Percentiles rank a stretch among this genome's conserved stretches.
phyloP scores from a whole-genome alignment of 495 filamentous ascomycete genomes.

The Aspergillus wentii region DNA sequence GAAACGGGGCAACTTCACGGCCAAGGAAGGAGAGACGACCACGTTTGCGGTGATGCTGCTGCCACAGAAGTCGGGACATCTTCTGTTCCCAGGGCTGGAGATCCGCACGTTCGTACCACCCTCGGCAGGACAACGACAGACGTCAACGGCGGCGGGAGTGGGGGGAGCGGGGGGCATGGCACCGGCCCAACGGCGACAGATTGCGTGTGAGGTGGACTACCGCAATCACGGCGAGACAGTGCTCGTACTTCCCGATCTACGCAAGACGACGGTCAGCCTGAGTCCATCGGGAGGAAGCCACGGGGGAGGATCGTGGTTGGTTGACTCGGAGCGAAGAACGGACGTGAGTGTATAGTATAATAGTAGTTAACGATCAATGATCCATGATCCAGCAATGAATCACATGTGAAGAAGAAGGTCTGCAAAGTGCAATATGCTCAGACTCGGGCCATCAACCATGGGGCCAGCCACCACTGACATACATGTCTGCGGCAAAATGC shows the following conservation, averaged over 20 bases:
- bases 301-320: constrained; percentile 57
- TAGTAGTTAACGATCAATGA: too few species aligned
- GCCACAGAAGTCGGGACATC: constrained; percentile 69
- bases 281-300: constrained; percentile 54
- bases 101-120: constrained; percentile 53
- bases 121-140: constrained; percentile 11
- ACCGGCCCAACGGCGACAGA: constrained; percentile 26
- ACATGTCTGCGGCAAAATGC: too few species aligned
- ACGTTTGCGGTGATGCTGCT: constrained; percentile 64
- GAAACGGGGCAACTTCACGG: constrained; percentile 70
- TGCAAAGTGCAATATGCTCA: too few species aligned
- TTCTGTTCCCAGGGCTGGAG: constrained; percentile 73
- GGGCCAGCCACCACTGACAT: too few species aligned
- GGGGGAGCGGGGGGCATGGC: constrained; percentile 11
- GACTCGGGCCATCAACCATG: too few species aligned
- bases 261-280: constrained; percentile 70
- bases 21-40: constrained; percentile 42
- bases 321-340: constrained; percentile 51
- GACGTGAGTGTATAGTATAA: too few species aligned
- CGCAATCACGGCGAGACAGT: constrained; percentile 71
- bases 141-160: constrained; percentile 8
- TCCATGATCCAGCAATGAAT: too few species aligned
- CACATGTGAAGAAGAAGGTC: too few species aligned
- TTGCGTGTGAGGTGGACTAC: constrained; percentile 75
- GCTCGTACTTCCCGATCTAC: constrained; percentile 68